Percentiles rank a stretch among this genome's conserved stretches.
phyloP scores from a whole-genome alignment of 1,284 basidiomycete genomes.

The Tilletia setariae region DNA sequence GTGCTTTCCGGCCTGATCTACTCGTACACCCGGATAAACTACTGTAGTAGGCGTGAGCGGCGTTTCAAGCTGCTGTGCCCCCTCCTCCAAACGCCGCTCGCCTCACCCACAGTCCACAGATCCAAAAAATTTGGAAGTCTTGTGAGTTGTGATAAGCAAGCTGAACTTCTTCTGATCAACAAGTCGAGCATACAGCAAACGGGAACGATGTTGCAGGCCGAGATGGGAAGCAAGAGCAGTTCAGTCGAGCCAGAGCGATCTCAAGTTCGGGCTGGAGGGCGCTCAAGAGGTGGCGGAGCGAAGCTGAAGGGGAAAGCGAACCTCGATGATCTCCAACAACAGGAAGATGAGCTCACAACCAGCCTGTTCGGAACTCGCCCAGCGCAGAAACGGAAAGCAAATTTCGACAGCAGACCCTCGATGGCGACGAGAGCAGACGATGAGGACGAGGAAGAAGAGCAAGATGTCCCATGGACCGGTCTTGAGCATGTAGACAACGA shows the following conservation, averaged over 20 bases:
- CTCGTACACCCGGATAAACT: too few relatives aligned
- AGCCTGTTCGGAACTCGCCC: slow-evolving; percentile 9
- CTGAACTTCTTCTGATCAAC: not conserved
- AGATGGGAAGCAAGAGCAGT: slow-evolving; percentile 11
- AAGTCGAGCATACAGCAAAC: too few relatives aligned
- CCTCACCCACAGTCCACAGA: too few relatives aligned
- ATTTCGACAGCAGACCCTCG: not conserved
- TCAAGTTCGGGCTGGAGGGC: too few relatives aligned
- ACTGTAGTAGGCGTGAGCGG: too few relatives aligned
- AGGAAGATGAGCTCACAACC: slow-evolving; percentile 11
- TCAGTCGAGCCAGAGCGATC: not conserved
- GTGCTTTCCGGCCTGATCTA: too few relatives aligned
- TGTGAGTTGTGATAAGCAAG: too few relatives aligned
- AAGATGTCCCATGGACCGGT: not conserved
- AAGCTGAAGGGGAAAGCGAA: not conserved
- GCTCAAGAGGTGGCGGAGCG: not conserved
- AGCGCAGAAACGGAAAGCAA: not conserved
- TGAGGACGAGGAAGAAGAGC: not conserved
- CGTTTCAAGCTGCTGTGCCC: too few relatives aligned
- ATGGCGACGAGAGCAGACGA: not conserved
- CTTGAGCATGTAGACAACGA: slow-evolving; percentile 46
- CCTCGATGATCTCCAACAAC: not conserved
- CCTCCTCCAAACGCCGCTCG: too few relatives aligned
- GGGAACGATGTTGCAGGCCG: not conserved
- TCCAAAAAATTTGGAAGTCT: not conserved